Evolutionary conservation across 176 grass and related monocot species (phyloP), one percentile per base, ranked within the genome.

Genomic region (Zea luxurians): DNA sequence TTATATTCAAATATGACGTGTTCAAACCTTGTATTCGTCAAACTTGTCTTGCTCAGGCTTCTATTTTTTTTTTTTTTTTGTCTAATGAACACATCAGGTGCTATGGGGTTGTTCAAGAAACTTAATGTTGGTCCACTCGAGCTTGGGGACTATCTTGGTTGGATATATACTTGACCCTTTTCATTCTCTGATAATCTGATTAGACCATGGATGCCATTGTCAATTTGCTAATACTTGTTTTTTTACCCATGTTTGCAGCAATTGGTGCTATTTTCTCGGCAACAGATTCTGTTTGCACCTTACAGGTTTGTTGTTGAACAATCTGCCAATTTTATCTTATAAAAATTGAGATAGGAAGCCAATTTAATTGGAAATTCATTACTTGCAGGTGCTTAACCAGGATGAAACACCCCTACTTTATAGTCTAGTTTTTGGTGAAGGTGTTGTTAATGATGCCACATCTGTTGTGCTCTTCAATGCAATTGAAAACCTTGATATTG

Each of bases 281-380:
- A n/a, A 97, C 94, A 77, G 91, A 97, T 84, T 97, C 94, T 82
- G 94, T 97, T 90, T 97, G 94, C 85, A 97, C 94, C 49, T 91
- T 97, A 71, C 94, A 97, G 94, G 94, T 97, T 91, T 79, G 69
- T 41, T 45, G 10, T 78, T 73, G 59, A 86, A 37, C 27, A 10
- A 63, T 68, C 1, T 83, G 13, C 13, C 53, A 27, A 45, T 61
- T 44, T 64, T 83, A 7, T 70, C 17, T 71, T 78, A 48, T 18
- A 75, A 68, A 73, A 52, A 27, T 27, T 83, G 12, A 63, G 35
- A 76, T 16, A 50, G 16, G 21, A 80, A 6, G 66, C 46, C 21
- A 71, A 72, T 74, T 47, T 12, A 81, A 52, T 80, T 80, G 55
- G 18, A 73, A 83, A 77, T 76, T 48, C 72, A 13, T 64, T 86